Conservation (phyloP, 768 basidiomycete genomes). For the Leccinum obscurum region DNA sequence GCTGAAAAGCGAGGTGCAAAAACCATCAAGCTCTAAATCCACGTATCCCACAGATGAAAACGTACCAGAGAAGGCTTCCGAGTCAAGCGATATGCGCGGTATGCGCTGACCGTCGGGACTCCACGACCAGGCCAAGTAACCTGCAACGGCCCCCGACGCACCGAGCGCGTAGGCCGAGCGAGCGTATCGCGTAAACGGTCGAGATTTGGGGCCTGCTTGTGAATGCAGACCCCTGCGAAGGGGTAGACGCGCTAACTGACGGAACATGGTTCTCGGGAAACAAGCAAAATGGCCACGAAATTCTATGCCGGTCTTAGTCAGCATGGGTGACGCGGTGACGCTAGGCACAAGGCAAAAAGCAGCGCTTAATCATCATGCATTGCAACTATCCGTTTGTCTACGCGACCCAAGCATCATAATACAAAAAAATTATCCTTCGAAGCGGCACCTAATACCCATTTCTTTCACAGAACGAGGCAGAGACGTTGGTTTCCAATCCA, state of each 20-base stretch:
- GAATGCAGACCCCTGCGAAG: conserved; percentile 57
- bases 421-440: no score
- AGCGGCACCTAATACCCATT: no score
- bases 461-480: background rate
- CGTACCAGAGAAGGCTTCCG: conserved; percentile 32
- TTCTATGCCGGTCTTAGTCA: conserved; percentile 28
- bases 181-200: conserved; percentile 26
- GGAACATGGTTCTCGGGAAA: conserved; percentile 45
- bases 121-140: conserved; percentile 52
- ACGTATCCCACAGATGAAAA: background rate
- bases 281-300: conserved; percentile 16
- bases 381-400: no score
- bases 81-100: conserved; percentile 51
- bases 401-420: no score
- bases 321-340: background rate
- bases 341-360: no score
- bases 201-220: conserved; percentile 24
- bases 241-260: conserved; percentile 52
- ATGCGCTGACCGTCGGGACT: conserved; percentile 42
- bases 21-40: background rate
- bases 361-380: no score
- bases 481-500: background rate
- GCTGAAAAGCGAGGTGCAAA: background rate
- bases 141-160: conserved; percentile 44
- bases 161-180: conserved; percentile 39